phyloP scores from a whole-genome alignment of 306 rosid genomes.

The Vigna reflexopilosa region DNA sequence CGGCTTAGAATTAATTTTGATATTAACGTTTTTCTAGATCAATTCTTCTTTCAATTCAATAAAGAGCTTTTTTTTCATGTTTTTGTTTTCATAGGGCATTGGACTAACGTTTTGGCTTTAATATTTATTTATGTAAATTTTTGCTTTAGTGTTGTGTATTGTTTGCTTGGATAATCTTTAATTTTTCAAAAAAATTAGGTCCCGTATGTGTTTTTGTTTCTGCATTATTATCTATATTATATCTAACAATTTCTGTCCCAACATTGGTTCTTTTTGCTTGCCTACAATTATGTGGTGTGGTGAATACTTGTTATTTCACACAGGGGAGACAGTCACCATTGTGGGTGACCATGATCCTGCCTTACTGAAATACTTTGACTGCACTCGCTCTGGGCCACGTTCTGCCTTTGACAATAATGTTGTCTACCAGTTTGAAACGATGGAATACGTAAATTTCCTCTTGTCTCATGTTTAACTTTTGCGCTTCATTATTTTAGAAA shows the following conservation, averaged over 20 bases:
- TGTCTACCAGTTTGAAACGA: slow-evolving; percentile 74
- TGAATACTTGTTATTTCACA: neutral
- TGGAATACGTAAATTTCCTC: slow-evolving; percentile 75
- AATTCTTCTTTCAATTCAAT: neutral
- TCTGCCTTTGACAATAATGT: slow-evolving; percentile 53
- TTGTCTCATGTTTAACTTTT: neutral
- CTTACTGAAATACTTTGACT: slow-evolving; percentile 77
- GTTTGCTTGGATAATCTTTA: neutral
- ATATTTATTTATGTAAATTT: neutral
- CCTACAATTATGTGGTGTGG: neutral
- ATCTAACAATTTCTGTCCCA: neutral
- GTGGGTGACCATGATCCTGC: slow-evolving; percentile 82
- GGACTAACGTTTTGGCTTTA: neutral
- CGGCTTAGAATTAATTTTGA: neutral
- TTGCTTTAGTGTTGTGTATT: neutral
- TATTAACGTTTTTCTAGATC: neutral
- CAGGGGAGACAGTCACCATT: slow-evolving; percentile 79
- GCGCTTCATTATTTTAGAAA: slow-evolving; percentile 3
- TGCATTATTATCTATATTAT: neutral
- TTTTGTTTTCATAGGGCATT: neutral
- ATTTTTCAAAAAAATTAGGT: neutral
- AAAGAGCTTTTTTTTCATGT: neutral
- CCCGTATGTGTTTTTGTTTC: neutral
- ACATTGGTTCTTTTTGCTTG: slow-evolving; percentile 12
- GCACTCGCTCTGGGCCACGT: slow-evolving; percentile 51